A percentile compares a stretch with the other conserved stretches of the same genome.
phyloP scores from a whole-genome alignment of 345 rosid species.

The Citrus cavaleriei region DNA sequence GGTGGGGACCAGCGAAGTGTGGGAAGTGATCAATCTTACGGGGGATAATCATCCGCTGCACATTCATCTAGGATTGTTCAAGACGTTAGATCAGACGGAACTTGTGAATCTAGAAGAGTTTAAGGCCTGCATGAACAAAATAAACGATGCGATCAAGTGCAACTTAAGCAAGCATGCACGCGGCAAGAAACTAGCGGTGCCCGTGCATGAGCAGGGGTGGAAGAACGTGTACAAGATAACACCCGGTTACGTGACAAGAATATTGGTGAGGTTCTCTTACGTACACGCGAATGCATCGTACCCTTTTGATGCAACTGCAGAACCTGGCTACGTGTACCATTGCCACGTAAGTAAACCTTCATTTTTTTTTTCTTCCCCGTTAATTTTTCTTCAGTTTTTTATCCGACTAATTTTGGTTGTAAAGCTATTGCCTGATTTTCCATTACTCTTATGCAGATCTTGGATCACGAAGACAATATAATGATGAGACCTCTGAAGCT shows the following conservation, averaged over 20 bases:
- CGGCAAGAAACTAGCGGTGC: slow-evolving; percentile 46
- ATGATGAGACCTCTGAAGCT: slow-evolving; percentile 89
- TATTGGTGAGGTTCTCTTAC: slow-evolving; percentile 59
- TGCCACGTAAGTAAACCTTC: slow-evolving; percentile 68
- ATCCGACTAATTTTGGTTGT: not conserved
- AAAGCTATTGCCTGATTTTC: not conserved
- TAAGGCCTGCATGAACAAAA: slow-evolving; percentile 56
- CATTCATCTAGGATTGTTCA: slow-evolving; percentile 73
- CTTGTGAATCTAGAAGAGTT: slow-evolving; percentile 39
- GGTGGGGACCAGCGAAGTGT: slow-evolving; percentile 70
- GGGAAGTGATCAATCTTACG: slow-evolving; percentile 89
- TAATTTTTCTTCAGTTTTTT: not conserved
- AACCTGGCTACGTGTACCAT: slow-evolving; percentile 92
- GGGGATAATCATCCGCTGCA: slow-evolving; percentile 89
- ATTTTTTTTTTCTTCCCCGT: not conserved
- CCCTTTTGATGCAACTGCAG: slow-evolving; percentile 60
- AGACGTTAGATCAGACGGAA: slow-evolving; percentile 63
- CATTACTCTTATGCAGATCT: slow-evolving; percentile 39
- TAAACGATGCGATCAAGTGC: slow-evolving; percentile 66
- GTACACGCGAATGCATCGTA: slow-evolving; percentile 68
- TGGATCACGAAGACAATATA: slow-evolving; percentile 91
- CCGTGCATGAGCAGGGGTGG: slow-evolving; percentile 79
- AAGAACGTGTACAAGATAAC: slow-evolving; percentile 87
- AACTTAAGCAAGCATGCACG: slow-evolving; percentile 44
- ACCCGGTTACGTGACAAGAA: slow-evolving; percentile 64